Conservation (phyloP, 2,329 filamentous ascomycete genomes). For the Zopfia rhizophila region DNA sequence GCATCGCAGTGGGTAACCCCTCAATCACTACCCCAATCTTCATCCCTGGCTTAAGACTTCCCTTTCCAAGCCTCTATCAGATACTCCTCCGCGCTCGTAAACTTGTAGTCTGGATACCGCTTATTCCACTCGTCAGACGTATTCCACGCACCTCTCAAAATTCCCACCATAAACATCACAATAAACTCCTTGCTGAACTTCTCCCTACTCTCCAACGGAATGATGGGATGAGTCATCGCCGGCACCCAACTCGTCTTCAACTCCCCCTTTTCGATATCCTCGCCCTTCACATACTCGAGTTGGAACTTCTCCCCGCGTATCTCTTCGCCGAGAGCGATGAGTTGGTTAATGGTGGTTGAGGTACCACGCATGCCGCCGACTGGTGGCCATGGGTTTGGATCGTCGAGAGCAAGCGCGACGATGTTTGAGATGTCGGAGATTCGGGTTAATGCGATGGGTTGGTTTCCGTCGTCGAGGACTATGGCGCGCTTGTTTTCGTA, state of each 20-base stretch:
- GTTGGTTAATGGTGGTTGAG: conserved; percentile 36
- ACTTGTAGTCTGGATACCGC: conserved; percentile 58
- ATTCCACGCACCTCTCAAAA: conserved; percentile 56
- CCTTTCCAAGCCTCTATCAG: conserved; percentile 54
- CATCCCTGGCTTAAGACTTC: conserved; percentile 47
- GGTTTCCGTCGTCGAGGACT: conserved; percentile 37
- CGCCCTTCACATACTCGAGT: conserved; percentile 58
- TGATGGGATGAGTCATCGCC: conserved; percentile 40
- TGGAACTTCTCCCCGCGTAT: conserved; percentile 43
- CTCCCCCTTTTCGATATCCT: conserved; percentile 60
- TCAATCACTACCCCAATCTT: no score
- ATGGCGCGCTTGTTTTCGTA: conserved; percentile 40
- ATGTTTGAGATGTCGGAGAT: conserved; percentile 38
- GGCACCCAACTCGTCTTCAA: conserved; percentile 56
- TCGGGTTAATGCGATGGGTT: conserved; percentile 39
- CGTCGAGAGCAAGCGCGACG: conserved; percentile 37
- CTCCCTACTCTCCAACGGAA: conserved; percentile 49
- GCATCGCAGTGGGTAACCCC: neutral
- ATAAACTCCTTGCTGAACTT: conserved; percentile 51
- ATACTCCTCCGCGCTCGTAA: conserved; percentile 56
- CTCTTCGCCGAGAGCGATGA: conserved; percentile 40
- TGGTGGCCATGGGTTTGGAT: conserved; percentile 36
- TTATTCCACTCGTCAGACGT: conserved; percentile 59
- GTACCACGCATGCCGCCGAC: conserved; percentile 40
- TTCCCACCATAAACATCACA: conserved; percentile 56